A percentile compares a stretch with the other conserved stretches of the same genome.
These are phyloP conservation scores for Prunus dulcis DNA, from an alignment of 306 rosid species.

Conservation along the genomic window DNA sequence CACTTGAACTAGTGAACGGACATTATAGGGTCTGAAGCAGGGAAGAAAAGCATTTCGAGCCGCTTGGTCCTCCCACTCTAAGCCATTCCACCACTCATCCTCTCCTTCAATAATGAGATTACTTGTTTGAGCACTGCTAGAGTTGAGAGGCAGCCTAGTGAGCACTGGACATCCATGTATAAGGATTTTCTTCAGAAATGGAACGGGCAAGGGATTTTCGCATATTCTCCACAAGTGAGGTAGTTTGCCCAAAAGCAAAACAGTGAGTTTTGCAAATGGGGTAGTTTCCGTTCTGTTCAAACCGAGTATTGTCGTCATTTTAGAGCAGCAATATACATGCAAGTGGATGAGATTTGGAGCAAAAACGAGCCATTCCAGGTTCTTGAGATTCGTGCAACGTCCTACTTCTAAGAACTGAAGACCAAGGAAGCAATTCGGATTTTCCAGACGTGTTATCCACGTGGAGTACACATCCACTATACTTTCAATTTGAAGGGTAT, in stretches of 20 bases:
- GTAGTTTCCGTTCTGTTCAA: no score
- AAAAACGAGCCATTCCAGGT: no score
- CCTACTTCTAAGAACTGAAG: no score
- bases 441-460: no score
- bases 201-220: neutral
- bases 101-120: neutral
- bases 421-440: no score
- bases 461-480: no score
- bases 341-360: no score
- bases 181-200: neutral
- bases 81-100: slow-evolving; percentile 6
- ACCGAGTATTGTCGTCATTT: no score
- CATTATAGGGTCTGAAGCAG: neutral
- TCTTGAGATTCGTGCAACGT: no score
- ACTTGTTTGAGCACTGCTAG: neutral
- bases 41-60: slow-evolving; percentile 1
- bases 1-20: no score
- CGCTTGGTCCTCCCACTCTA: slow-evolving; percentile 14
- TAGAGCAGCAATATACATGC: no score
- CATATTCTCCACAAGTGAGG: neutral
- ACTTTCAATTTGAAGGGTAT: neutral
- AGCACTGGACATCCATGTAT: neutral
- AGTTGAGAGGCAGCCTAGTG: slow-evolving; percentile 12
- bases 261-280: slow-evolving; percentile 4
- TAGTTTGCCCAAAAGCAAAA: neutral